Evolutionary conservation across 2,329 filamentous ascomycete species (phyloP).

Genomic region (Fusarium sp.): DNA sequence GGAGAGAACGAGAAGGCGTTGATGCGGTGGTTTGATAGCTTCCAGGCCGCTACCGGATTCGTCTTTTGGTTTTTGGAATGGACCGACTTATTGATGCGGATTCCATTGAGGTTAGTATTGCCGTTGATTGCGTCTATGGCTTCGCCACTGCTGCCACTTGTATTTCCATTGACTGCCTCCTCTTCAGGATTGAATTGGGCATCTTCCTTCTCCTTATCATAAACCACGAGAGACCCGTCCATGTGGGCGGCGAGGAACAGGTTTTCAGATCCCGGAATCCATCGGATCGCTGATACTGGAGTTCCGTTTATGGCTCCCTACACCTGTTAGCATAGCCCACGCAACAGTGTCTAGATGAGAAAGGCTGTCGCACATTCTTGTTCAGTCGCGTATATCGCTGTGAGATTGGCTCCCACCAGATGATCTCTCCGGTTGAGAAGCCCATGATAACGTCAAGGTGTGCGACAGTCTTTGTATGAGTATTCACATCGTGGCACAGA

Average conservation of each 20-base stretch:
- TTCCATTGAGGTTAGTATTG: constrained; percentile 54
- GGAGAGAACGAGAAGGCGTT: constrained; percentile 95
- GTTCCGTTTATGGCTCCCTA: constrained; percentile 90
- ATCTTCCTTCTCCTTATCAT: constrained; percentile 98
- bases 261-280: constrained; percentile 95
- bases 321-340: constrained; percentile 18
- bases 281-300: constrained; percentile 87
- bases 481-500: constrained; percentile 92
- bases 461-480: constrained; percentile 78
- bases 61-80: constrained; percentile 93
- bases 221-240: constrained; percentile 91
- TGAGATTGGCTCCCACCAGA: constrained; percentile 98
- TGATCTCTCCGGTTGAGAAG: constrained; percentile 95
- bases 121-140: constrained; percentile 51
- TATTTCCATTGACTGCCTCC: constrained; percentile 61
- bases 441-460: constrained; percentile 96
- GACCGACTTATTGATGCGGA: constrained; percentile 89
- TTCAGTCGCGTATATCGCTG: constrained; percentile 96
- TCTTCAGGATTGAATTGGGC: constrained; percentile 81
- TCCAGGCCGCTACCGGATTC: constrained; percentile 94
- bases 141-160: constrained; percentile 56
- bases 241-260: constrained; percentile 92
- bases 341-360: not conserved
- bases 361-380: constrained; percentile 77
- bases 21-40: constrained; percentile 88